Evolutionary conservation across 2,329 filamentous ascomycete species (phyloP).

Genomic region (Ophioceras dolichostomum): DNA sequence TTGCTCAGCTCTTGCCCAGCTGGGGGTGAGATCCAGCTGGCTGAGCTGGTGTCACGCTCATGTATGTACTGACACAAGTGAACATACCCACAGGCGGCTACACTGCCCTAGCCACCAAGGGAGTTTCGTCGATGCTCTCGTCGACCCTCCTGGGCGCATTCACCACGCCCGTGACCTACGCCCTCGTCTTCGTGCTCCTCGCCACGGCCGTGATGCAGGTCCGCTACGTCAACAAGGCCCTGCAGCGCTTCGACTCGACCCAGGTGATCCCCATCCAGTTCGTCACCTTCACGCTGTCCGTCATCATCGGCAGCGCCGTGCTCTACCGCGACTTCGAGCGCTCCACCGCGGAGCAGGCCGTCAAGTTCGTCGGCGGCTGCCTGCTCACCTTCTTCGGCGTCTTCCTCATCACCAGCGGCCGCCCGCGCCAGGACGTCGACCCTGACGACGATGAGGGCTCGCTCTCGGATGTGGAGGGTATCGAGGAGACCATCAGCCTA

Average conservation of each 20-base stretch:
- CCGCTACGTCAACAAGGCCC: constrained; percentile 77
- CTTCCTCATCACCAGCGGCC: constrained; percentile 89
- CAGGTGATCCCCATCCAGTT: constrained; percentile 98
- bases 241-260: constrained; percentile 92
- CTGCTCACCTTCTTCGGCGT: constrained; percentile 89
- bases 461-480: constrained; percentile 41
- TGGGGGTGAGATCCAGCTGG: too few relatives aligned
- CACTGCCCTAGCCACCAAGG: constrained; percentile 93
- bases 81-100: constrained; percentile 56
- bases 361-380: constrained; percentile 84
- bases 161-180: constrained; percentile 84
- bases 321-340: constrained; percentile 92
- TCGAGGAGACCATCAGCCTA: constrained; percentile 54
- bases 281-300: constrained; percentile 88
- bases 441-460: constrained; percentile 45
- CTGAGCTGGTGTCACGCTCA: too few relatives aligned
- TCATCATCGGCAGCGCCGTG: constrained; percentile 87
- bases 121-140: constrained; percentile 87
- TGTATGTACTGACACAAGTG: too few relatives aligned
- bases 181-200: constrained; percentile 66
- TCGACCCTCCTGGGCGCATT: constrained; percentile 82
- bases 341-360: constrained; percentile 57
- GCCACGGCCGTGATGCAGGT: constrained; percentile 91
- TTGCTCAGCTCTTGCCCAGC: too few relatives aligned
- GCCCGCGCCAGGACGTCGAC: constrained; percentile 44